Percentiles rank a stretch among this genome's conserved stretches.
phyloP scores from a whole-genome alignment of 768 basidiomycete genomes.

The Lactarius hengduanensis region DNA sequence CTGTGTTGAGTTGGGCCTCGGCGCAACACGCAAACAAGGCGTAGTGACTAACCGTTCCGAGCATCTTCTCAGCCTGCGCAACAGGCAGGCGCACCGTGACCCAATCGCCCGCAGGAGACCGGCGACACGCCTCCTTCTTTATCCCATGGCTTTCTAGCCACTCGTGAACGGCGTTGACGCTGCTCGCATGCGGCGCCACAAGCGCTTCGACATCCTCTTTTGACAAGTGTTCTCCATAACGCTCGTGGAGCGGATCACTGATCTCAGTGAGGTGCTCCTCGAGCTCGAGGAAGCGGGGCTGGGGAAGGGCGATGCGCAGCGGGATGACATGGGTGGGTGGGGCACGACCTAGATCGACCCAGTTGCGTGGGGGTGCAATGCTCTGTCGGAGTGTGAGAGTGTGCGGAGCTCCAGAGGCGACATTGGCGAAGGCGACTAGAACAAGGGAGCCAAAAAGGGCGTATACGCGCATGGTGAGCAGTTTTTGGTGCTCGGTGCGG shows the following conservation, averaged over 20 bases:
- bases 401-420: neutral
- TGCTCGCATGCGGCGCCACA: constrained; percentile 53
- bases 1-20: neutral
- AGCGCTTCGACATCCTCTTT: constrained; percentile 58
- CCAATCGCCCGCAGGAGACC: constrained; percentile 65
- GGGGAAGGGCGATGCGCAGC: constrained; percentile 42
- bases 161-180: constrained; percentile 47
- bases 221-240: constrained; percentile 41
- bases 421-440: neutral
- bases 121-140: constrained; percentile 44
- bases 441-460: neutral
- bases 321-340: constrained; percentile 46
- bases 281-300: constrained; percentile 30
- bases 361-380: constrained; percentile 44
- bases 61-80: constrained; percentile 55
- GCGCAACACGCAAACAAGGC: neutral
- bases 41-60: constrained; percentile 46
- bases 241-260: constrained; percentile 30
- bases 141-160: constrained; percentile 59
- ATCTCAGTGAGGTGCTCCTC: constrained; percentile 32
- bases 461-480: neutral
- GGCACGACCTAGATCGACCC: constrained; percentile 45
- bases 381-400: constrained; percentile 45
- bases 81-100: constrained; percentile 53
- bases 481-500: neutral